phyloP scores from a whole-genome alignment of 2,329 filamentous ascomycete species.

The Diaporthe aspalathi region DNA sequence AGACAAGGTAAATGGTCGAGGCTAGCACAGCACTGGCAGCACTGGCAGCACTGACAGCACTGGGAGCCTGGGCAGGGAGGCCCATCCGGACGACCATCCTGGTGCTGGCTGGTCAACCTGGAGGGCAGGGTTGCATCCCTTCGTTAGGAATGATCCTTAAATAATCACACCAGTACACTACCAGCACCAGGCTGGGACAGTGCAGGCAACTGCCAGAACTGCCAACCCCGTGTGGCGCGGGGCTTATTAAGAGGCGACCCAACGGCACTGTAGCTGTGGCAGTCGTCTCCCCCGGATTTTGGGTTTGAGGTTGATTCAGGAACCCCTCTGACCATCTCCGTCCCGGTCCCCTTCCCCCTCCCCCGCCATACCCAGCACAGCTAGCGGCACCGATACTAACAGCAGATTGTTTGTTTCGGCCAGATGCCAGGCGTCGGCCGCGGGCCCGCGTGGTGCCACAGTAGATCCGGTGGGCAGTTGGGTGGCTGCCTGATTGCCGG shows the following conservation, averaged over 20 bases:
- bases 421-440: constrained; percentile 18
- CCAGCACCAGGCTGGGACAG: constrained; percentile 4
- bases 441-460: constrained; percentile 5
- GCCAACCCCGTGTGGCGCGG: constrained; percentile 29
- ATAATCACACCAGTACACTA: constrained; percentile 23
- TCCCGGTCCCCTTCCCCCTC: background rate
- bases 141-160: constrained; percentile 5
- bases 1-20: constrained; percentile 3
- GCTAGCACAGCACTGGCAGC: constrained; percentile 2
- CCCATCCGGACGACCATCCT: constrained; percentile 20
- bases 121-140: constrained; percentile 12
- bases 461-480: background rate
- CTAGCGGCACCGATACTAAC: constrained; percentile 23
- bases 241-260: background rate
- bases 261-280: constrained; percentile 28
- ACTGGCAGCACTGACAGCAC: constrained; percentile 1
- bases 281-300: constrained; percentile 30
- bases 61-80: constrained; percentile 10
- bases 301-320: constrained; percentile 21
- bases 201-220: constrained; percentile 17
- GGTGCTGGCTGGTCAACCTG: constrained; percentile 3
- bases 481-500: background rate
- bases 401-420: constrained; percentile 24
- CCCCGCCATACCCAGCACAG: constrained; percentile 20
- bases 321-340: constrained; percentile 7